phyloP scores from a whole-genome alignment of 2,329 filamentous ascomycete species.

The Ophiosphaerella herpotricha region DNA sequence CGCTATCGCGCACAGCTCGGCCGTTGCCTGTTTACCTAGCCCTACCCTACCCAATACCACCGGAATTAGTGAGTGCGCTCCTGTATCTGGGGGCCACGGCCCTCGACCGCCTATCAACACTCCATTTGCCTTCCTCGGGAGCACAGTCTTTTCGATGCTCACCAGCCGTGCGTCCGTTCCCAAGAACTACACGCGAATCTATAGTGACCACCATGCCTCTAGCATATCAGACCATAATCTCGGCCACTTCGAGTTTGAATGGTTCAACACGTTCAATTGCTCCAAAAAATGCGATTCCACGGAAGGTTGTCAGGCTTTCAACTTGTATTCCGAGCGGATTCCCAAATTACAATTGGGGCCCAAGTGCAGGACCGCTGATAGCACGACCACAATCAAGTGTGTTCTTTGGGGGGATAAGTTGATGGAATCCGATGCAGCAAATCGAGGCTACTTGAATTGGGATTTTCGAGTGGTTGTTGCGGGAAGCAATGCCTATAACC shows the following conservation, averaged over 20 bases:
- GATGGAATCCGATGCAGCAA: slow-evolving; percentile 12
- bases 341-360: slow-evolving; percentile 14
- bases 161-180: slow-evolving; percentile 30
- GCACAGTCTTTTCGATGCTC: slow-evolving; percentile 8
- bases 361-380: slow-evolving; percentile 18
- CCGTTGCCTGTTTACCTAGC: background rate
- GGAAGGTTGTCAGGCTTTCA: slow-evolving; percentile 22
- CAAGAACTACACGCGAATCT: slow-evolving; percentile 26
- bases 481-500: slow-evolving; percentile 23
- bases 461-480: slow-evolving; percentile 13
- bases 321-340: slow-evolving; percentile 31
- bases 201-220: slow-evolving; percentile 31
- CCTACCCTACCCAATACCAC: background rate
- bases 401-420: slow-evolving; percentile 22
- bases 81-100: slow-evolving; percentile 7
- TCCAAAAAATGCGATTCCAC: slow-evolving; percentile 22
- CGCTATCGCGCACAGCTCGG: background rate
- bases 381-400: slow-evolving; percentile 29
- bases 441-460: slow-evolving; percentile 12
- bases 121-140: slow-evolving; percentile 19
- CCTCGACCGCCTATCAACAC: slow-evolving; percentile 14
- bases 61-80: background rate
- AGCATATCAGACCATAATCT: slow-evolving; percentile 24
- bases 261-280: slow-evolving; percentile 34
- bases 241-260: slow-evolving; percentile 20